phyloP scores from a whole-genome alignment of 345 rosid genomes.

The Hibiscus trionum region DNA sequence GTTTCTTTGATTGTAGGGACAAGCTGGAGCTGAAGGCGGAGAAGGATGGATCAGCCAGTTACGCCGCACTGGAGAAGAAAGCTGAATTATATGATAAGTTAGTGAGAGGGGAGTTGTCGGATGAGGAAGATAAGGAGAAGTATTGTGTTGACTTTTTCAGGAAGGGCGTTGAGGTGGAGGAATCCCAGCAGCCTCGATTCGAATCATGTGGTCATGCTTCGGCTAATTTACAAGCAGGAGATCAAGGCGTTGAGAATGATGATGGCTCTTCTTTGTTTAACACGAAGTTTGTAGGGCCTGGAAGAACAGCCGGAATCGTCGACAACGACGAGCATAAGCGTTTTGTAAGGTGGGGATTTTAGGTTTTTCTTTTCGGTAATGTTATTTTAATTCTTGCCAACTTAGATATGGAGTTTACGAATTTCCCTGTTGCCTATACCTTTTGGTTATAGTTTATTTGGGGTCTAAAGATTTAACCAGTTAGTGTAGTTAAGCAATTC shows the following conservation, averaged over 20 bases:
- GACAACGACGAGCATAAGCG: constrained; percentile 73
- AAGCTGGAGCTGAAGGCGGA: constrained; percentile 86
- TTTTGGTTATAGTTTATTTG: neutral
- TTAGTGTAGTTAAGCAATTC: neutral
- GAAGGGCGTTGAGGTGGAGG: constrained; percentile 48
- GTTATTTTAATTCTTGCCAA: neutral
- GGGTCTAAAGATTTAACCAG: neutral
- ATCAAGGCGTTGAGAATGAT: constrained; percentile 32
- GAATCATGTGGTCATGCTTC: constrained; percentile 2
- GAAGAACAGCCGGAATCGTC: constrained; percentile 41
- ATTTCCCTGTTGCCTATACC: neutral
- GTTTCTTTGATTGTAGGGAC: constrained; percentile 32
- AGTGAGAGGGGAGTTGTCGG: constrained; percentile 68
- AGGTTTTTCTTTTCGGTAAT: neutral
- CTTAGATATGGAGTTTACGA: neutral
- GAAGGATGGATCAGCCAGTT: constrained; percentile 67
- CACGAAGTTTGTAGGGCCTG: constrained; percentile 41
- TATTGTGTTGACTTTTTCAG: constrained; percentile 83
- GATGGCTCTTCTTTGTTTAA: constrained; percentile 2
- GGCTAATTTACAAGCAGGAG: constrained; percentile 24
- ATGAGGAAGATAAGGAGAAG: constrained; percentile 85
- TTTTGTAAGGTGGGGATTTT: constrained; percentile 54
- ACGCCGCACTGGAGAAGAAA: constrained; percentile 85
- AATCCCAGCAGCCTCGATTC: constrained; percentile 22
- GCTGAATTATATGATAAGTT: constrained; percentile 81